phyloP scores from a whole-genome alignment of 352 stramenopile genomes.

The Globisporangium radiosum region DNA sequence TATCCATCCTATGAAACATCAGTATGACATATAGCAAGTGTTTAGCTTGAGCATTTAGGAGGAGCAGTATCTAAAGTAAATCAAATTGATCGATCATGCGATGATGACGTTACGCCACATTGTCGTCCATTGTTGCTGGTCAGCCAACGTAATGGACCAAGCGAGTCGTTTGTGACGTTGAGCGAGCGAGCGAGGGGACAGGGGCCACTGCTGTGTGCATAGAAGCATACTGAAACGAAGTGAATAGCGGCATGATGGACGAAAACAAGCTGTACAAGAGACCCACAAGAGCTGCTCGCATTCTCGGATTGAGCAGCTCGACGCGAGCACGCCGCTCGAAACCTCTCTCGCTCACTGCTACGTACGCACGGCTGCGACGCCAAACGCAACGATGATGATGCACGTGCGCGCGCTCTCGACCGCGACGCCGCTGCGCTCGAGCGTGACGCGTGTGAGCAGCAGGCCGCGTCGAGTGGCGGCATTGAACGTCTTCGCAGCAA shows the following conservation, averaged over 20 bases:
- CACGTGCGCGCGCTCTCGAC: neutral
- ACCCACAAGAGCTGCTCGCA: neutral
- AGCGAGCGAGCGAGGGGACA: neutral
- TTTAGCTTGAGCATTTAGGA: no score
- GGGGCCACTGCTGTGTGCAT: neutral
- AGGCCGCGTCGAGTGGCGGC: neutral
- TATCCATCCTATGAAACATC: no score
- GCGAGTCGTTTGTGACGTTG: no score
- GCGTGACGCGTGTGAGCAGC: neutral
- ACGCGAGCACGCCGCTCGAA: neutral
- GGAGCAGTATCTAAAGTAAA: no score
- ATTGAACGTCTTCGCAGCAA: neutral
- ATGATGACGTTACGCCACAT: no score
- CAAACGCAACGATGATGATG: neutral
- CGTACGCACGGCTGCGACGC: no score
- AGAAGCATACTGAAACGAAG: neutral
- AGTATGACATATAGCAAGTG: no score
- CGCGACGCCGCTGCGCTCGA: neutral
- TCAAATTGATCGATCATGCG: no score
- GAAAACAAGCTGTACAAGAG: neutral
- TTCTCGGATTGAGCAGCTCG: neutral
- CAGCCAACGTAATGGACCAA: no score
- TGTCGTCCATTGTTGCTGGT: no score
- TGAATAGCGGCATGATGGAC: neutral
- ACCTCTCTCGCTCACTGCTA: neutral